Percentiles rank a stretch among this genome's conserved stretches.
Evolutionary conservation across 78 protist genomes (phyloP).

Genomic region (Guillardia theta): DNA sequence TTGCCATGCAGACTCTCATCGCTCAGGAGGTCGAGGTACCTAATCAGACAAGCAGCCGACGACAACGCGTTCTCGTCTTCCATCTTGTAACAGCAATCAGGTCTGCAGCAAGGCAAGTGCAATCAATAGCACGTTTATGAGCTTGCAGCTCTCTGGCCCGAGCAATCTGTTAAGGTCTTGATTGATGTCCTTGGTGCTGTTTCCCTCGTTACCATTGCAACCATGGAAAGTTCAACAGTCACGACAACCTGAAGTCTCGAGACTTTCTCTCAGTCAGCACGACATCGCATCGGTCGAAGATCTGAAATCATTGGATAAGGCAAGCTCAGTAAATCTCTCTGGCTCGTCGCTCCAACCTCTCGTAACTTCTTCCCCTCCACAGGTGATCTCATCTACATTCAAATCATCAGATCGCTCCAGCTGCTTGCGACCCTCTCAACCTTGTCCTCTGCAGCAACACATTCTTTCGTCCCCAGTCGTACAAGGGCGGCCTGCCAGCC

Average conservation of each 20-base stretch:
- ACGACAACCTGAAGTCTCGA: conserved; percentile 34
- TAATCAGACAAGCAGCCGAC: conserved; percentile 58
- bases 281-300: conserved; percentile 32
- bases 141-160: background rate
- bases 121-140: too few relatives aligned
- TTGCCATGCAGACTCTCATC: conserved; percentile 53
- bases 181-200: conserved; percentile 41
- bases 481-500: conserved; percentile 38
- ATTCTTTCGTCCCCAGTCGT: background rate
- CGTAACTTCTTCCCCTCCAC: background rate
- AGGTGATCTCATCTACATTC: background rate
- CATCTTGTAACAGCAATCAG: too few relatives aligned
- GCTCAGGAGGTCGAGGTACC: conserved; percentile 67
- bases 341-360: too few relatives aligned
- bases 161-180: conserved; percentile 51
- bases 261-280: conserved; percentile 48
- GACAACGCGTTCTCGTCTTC: conserved; percentile 46
- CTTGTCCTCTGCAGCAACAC: background rate
- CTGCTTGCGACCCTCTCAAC: background rate
- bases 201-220: too few relatives aligned
- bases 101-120: background rate
- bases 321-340: too few relatives aligned
- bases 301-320: too few relatives aligned
- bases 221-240: too few relatives aligned
- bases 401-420: too few relatives aligned